Base-by-base conservation (phyloP, 495 filamentous ascomycete species). In the Penicillium simplicissimum region DNA sequence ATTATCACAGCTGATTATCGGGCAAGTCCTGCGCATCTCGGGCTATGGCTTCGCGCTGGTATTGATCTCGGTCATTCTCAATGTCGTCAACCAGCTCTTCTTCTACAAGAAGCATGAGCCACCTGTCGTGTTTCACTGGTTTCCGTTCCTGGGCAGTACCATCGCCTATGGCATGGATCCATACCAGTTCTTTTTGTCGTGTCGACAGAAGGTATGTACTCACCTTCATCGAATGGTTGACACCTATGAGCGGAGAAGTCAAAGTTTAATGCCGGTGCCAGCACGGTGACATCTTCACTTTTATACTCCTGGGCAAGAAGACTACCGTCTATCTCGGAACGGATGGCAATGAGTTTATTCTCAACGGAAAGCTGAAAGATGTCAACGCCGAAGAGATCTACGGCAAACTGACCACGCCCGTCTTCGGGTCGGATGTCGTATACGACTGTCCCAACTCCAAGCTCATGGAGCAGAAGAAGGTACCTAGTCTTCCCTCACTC, bases 401-500 rank as follows among this genome's bases (percentile, higher is more conserved):
- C 74, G 84, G 84, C 33, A 86, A 88, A 47, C 80, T 96, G 48
- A 96, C 91, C 6, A 93, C 89, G 6, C 91, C 91, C 3, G 90
- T 96, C 35, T 96, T 96, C 66, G 91, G 91, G 59, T 86, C 86
- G 43, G 90, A 92, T 74, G 90, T 96, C 21, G 89, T 94, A 17
- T 96, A 93, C 70, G 91, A 96, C 74, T 92, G 90, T 71, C 90
- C 91, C 31, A 94, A 94, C 68, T 79, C 89, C 52, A 93, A 93
- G 73, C 79, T 93, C 57, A 91, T 93, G 85, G 88, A 92, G 71
- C 89, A 92, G 71, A 92, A 92, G 76, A 90, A 87, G 79, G 78
- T 77, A 66, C 15, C 17, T 11, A 7, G 52, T 9, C 31, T 14
- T 13, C 19, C 42, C 42, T 3, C 6, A 40, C 1, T 31, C 28